Percentiles rank a stretch among this genome's conserved stretches.
phyloP scores from a whole-genome alignment of 2,329 filamentous ascomycete genomes.

The Pseudocercospora vitis region DNA sequence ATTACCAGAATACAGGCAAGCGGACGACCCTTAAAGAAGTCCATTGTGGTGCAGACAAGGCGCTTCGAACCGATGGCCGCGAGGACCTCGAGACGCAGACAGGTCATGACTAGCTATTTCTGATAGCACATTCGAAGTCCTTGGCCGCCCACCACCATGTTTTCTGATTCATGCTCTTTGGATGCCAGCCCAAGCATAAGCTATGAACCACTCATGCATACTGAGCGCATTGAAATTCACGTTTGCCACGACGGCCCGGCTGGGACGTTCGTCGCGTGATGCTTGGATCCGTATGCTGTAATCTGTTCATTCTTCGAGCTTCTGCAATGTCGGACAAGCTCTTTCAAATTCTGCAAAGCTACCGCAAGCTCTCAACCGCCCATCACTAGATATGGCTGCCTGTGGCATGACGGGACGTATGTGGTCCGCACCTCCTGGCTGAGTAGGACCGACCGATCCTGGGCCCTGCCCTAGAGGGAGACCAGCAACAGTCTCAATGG shows the following conservation, averaged over 20 bases:
- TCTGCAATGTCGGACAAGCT: background rate
- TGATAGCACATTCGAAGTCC: no score
- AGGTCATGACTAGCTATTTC: no score
- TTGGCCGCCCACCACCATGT: no score
- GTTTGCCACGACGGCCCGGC: background rate
- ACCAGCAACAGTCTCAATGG: background rate
- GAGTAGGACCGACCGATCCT: background rate
- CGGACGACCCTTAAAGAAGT: no score
- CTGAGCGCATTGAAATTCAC: no score
- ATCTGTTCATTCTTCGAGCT: constrained; percentile 1
- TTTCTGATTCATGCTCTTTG: no score
- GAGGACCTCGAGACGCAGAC: no score
- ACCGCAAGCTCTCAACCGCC: background rate
- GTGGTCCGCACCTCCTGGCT: background rate
- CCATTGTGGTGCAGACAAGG: no score
- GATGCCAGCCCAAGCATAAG: no score
- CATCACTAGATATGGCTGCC: background rate
- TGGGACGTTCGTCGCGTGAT: background rate
- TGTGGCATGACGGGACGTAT: background rate
- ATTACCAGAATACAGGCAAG: no score
- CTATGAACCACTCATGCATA: no score
- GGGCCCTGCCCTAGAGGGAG: background rate
- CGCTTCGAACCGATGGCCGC: no score
- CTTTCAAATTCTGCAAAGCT: background rate
- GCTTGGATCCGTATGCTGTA: background rate